Evolutionary conservation across 306 rosid genomes (phyloP), one percentile per base, ranked within the genome.

Genomic region (Myrica gale): DNA sequence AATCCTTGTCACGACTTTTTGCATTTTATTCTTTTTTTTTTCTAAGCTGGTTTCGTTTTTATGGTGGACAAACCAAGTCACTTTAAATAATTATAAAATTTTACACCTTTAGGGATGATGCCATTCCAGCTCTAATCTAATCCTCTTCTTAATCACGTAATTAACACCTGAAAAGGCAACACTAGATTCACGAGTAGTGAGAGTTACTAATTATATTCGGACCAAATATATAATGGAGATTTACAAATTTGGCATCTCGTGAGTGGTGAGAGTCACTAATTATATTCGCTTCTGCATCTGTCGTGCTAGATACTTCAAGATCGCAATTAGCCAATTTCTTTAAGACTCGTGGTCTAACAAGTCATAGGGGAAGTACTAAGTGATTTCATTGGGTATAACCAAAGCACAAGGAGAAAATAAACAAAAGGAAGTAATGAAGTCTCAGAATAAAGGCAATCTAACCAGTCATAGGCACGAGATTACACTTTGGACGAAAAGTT

Each of bases 401-500:
- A 16, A 4, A 41, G 48, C 17, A 9, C 1, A n/a, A 12, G 20
- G 16, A 56, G 21, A 8, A 66, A 21, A 58, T 45, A 5, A 5
- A 51, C 39, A 47, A 3, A 68, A 80, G 80, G 42, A 54, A 50
- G 11, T 45, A 32, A 32, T 2, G 3, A 32, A 32, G 37, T 32
- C 37, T 32, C 37, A 32, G n/a, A 62, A 43, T 67, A 8, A 7
- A 55, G 84, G 81, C 84, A 76, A 75, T 56, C 76, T 45, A 74
- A 56, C 23, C 60, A 63, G 80, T 69, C 68, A 67, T 9, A 5
- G 65, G 56, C 23, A 57, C 5, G 79, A 72, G 69, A 26, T 37
- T 75, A 71, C 74, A 68, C 73, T 73, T 52, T 81, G 82, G 79
- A 75, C 77, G 76, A 60, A 83, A 87, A 75, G 82, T 66, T 37